Conservation (phyloP, 2,329 filamentous ascomycete genomes). For the Diaporthe ilicicola region DNA sequence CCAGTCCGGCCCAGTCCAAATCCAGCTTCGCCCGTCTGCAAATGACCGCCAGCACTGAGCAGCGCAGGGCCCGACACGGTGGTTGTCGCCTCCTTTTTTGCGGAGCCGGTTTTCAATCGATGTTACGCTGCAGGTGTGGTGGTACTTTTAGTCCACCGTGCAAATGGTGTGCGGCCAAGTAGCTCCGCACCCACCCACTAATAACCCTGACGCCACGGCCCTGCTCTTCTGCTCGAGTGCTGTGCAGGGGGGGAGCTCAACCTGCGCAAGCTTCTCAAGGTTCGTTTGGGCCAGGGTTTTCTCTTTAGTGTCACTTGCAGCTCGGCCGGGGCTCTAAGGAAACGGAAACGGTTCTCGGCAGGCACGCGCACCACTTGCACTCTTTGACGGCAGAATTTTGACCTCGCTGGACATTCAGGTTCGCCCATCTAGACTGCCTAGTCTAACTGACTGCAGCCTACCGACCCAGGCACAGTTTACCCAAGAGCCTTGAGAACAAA, state of each 20-base stretch:
- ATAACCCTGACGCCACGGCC: constrained; percentile 4
- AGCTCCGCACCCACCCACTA: constrained; percentile 9
- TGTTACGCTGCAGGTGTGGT: constrained; percentile 24
- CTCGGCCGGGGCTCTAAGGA: not conserved
- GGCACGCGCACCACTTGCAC: constrained; percentile 9
- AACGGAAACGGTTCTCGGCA: constrained; percentile 24
- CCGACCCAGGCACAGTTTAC: not conserved
- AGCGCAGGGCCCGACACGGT: constrained; percentile 18
- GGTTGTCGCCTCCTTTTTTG: constrained; percentile 31
- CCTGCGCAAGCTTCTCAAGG: not conserved
- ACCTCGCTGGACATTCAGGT: not conserved
- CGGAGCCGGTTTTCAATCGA: constrained; percentile 10
- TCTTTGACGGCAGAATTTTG: constrained; percentile 13
- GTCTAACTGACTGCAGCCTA: not conserved
- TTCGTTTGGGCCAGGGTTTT: not conserved
- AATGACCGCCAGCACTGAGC: constrained; percentile 23
- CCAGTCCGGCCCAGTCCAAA: constrained; percentile 17
- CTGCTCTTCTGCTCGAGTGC: not conserved
- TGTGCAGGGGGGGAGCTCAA: not conserved
- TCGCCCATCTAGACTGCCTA: not conserved
- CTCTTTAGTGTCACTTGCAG: too few relatives aligned
- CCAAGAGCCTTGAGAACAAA: not conserved
- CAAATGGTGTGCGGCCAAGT: not conserved
- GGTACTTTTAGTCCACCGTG: not conserved
- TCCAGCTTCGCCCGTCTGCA: constrained; percentile 18